Conservation (phyloP, 192 early-diverging fungal species). For the Gigaspora rosea region DNA sequence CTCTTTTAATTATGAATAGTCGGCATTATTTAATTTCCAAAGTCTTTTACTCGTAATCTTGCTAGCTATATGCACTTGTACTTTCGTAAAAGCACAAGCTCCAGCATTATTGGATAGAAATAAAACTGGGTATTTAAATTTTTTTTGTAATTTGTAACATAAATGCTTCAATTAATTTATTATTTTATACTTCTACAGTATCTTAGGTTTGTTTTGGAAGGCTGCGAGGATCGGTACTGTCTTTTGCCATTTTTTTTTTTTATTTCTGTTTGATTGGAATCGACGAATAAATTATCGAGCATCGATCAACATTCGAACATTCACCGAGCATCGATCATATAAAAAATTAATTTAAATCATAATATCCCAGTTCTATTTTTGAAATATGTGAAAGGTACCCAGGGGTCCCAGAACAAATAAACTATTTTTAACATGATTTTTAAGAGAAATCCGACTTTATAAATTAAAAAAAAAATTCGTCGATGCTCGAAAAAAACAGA, state of each 20-base stretch:
- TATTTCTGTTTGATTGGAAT: not conserved
- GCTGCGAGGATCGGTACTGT: conserved; percentile 82
- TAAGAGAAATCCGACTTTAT: too few species aligned
- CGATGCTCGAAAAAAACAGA: too few species aligned
- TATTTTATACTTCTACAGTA: conserved; percentile 36
- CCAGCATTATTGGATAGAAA: conserved; percentile 84
- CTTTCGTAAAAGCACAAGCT: conserved; percentile 88
- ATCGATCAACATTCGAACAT: too few species aligned
- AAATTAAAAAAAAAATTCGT: too few species aligned
- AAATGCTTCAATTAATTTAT: conserved; percentile 2
- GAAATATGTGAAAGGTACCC: too few species aligned
- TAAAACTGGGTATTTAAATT: conserved; percentile 70
- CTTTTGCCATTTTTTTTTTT: not conserved
- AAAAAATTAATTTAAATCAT: too few species aligned
- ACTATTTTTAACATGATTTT: too few species aligned
- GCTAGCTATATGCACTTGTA: conserved; percentile 95
- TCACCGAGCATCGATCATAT: too few species aligned
- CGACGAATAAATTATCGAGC: too few species aligned
- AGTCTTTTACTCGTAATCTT: conserved; percentile 88
- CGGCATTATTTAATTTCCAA: conserved; percentile 96
- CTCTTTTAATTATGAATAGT: conserved; percentile 53
- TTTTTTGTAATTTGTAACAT: not conserved
- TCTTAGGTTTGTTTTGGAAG: conserved; percentile 95
- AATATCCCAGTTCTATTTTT: too few species aligned
- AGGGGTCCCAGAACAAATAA: too few species aligned